These are phyloP conservation scores for Elsinoe australis DNA, from an alignment of 2,329 filamentous ascomycete genomes.

Conservation along the genomic window DNA sequence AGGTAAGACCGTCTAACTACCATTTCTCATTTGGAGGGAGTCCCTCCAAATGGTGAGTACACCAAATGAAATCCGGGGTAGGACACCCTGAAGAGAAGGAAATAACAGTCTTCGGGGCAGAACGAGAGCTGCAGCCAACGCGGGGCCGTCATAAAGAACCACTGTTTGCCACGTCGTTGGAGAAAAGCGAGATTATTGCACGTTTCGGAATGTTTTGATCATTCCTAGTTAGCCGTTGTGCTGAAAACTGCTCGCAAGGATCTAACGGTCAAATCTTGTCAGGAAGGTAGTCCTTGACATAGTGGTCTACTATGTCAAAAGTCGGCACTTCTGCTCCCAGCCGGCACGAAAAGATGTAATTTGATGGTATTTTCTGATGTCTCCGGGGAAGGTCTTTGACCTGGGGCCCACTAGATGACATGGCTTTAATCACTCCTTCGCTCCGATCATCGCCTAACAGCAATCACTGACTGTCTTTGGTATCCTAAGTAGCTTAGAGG, in stretches of 20 bases:
- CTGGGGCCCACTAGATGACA: background rate
- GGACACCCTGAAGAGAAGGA: too few relatives aligned
- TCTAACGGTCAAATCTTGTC: conserved; percentile 1
- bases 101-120: background rate
- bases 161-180: background rate
- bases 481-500: background rate
- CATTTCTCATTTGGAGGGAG: too few relatives aligned
- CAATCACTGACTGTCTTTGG: background rate
- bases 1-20: too few relatives aligned
- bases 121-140: background rate
- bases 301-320: background rate
- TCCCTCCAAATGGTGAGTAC: too few relatives aligned
- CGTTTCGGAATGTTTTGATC: too few relatives aligned
- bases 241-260: background rate
- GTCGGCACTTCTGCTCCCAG: background rate
- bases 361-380: background rate
- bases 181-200: too few relatives aligned
- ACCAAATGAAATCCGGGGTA: too few relatives aligned
- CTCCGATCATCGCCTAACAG: background rate
- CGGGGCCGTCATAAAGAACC: background rate
- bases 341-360: too few relatives aligned
- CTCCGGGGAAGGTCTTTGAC: background rate
- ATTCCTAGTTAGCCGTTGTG: background rate
- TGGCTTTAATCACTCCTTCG: background rate
- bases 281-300: background rate